Conservation (phyloP, 306 rosid genomes). For the Inga leiocalycina region DNA sequence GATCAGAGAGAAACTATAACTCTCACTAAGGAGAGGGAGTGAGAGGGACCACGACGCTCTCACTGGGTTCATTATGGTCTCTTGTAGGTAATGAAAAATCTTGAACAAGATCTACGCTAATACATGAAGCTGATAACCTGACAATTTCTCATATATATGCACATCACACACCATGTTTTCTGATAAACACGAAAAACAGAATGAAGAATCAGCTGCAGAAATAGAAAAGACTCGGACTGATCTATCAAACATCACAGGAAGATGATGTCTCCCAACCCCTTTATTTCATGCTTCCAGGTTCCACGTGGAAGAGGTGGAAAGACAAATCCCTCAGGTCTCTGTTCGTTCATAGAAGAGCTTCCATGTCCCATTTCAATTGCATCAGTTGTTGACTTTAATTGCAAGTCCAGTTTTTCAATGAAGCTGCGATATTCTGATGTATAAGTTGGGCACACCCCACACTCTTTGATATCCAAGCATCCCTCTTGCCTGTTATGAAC, state of each 20-base stretch:
- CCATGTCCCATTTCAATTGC: neutral
- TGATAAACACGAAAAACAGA: neutral
- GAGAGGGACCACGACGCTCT: no score
- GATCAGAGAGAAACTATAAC: no score
- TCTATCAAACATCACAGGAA: neutral
- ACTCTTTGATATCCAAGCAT: neutral
- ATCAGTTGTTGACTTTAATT: neutral
- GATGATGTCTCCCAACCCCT: neutral
- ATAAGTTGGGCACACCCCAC: conserved; percentile 19
- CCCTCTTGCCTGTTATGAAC: neutral
- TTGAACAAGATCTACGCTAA: neutral
- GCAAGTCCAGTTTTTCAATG: neutral
- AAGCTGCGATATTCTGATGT: conserved; percentile 5
- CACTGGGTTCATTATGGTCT: no score
- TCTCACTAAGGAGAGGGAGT: no score
- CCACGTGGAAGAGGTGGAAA: neutral
- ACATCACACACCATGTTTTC: neutral
- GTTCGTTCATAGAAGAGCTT: neutral
- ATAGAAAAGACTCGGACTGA: neutral
- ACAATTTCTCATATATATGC: neutral
- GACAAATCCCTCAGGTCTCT: neutral
- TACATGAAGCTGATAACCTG: neutral
- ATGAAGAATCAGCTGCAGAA: neutral
- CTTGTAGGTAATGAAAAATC: neutral
- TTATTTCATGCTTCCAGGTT: neutral